Conservation (phyloP, 352 stramenopile species). For the Pelagophyceae sp. region DNA sequence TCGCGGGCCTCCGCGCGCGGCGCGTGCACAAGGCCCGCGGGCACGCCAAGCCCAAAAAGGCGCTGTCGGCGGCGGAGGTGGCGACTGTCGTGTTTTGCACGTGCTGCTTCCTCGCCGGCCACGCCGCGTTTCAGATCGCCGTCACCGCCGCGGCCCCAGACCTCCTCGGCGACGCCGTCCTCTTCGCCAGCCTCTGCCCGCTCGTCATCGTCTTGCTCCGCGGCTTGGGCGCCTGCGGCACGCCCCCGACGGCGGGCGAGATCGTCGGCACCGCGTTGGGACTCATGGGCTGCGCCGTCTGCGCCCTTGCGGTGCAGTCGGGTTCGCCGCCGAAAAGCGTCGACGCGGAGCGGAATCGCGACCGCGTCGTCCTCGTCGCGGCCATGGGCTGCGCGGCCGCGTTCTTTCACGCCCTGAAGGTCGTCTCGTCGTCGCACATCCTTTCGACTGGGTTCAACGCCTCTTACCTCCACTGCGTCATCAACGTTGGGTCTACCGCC, state of each 20-base stretch:
- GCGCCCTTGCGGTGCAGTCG: not conserved
- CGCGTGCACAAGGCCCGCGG: not conserved
- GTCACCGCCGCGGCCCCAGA: too few relatives aligned
- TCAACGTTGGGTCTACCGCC: too few relatives aligned
- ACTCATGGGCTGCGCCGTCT: not conserved
- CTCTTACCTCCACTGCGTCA: too few relatives aligned
- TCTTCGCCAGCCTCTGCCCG: not conserved
- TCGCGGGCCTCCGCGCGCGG: not conserved
- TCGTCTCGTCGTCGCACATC: too few relatives aligned
- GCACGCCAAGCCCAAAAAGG: too few relatives aligned
- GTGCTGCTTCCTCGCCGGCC: not conserved
- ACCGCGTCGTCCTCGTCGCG: too few relatives aligned
- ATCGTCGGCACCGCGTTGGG: not conserved
- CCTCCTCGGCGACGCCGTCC: not conserved
- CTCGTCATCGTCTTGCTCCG: not conserved
- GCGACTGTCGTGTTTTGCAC: not conserved
- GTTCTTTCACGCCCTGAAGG: too few relatives aligned
- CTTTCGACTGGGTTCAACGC: too few relatives aligned
- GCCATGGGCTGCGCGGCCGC: too few relatives aligned
- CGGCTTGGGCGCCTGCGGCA: not conserved
- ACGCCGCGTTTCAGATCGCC: too few relatives aligned
- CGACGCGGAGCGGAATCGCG: too few relatives aligned
- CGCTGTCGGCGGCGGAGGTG: not conserved
- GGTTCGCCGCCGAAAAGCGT: too few relatives aligned
- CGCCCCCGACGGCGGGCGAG: not conserved